Conservation (phyloP, 2,329 filamentous ascomycete genomes). For the Fusarium nurragi region DNA sequence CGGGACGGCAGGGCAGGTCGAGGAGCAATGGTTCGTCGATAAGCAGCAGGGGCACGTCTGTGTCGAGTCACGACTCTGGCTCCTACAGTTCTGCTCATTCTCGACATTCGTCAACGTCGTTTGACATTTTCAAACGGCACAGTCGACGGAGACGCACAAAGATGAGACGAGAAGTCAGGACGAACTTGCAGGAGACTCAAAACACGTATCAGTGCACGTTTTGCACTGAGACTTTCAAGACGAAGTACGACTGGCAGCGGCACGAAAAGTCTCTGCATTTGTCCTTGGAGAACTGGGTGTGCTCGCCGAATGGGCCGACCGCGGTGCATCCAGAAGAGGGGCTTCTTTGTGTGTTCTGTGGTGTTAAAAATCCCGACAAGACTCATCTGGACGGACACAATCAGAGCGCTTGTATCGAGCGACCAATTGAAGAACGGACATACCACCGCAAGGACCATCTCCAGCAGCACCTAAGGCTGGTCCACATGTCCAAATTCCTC, state of each 20-base stretch:
- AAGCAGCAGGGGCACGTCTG: constrained; percentile 32
- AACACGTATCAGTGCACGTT: constrained; percentile 56
- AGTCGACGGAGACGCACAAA: constrained; percentile 25
- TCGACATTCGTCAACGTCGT: constrained; percentile 11
- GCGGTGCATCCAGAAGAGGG: constrained; percentile 51
- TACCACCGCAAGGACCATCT: constrained; percentile 57
- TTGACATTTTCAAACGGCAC: constrained; percentile 30
- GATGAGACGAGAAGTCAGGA: constrained; percentile 19
- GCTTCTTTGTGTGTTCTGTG: constrained; percentile 51
- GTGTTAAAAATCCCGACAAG: constrained; percentile 46
- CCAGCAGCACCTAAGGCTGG: constrained; percentile 53
- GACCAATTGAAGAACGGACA: constrained; percentile 52
- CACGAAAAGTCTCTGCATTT: constrained; percentile 61
- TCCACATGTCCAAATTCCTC: constrained; percentile 53
- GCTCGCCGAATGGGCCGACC: constrained; percentile 47
- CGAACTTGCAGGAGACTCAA: constrained; percentile 16
- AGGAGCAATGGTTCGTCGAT: constrained; percentile 54
- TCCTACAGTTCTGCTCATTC: constrained; percentile 35
- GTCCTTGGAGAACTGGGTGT: constrained; percentile 59
- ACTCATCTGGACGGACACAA: constrained; percentile 52
- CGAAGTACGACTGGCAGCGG: constrained; percentile 59
- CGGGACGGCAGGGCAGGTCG: constrained; percentile 51
- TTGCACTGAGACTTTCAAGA: constrained; percentile 57
- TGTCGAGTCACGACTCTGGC: constrained; percentile 25
- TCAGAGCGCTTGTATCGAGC: constrained; percentile 53